These are phyloP conservation scores for Cajanus cajan DNA, from an alignment of 306 rosid genomes.

Conservation along the genomic window DNA sequence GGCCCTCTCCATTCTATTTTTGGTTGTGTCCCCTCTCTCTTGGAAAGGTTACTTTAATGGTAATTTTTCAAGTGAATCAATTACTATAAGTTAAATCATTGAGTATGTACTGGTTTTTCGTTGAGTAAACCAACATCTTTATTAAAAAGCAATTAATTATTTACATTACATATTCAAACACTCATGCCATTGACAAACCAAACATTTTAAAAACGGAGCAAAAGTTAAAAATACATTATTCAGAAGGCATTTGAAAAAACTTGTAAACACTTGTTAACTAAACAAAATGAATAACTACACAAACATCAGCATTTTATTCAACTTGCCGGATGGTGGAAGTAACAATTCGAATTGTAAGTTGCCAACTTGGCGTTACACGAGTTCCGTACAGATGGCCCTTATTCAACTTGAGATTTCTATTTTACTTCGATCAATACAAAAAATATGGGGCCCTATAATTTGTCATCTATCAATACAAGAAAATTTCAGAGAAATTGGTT, in stretches of 20 bases:
- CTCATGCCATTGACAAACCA: neutral
- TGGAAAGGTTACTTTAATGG: neutral
- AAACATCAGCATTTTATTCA: neutral
- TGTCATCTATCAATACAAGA: conserved; percentile 39
- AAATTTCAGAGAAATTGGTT: conserved; percentile 34
- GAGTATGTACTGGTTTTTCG: neutral
- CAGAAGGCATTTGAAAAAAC: no score
- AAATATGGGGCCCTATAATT: conserved; percentile 33
- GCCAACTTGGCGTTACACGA: neutral
- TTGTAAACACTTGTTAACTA: neutral
- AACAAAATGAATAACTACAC: neutral
- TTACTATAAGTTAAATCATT: neutral
- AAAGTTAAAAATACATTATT: neutral
- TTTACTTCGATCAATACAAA: conserved; percentile 37
- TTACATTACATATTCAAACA: neutral
- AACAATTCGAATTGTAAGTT: neutral
- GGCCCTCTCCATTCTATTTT: neutral
- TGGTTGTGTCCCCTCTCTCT: neutral
- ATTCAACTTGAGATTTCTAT: conserved; percentile 33
- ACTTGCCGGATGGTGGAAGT: neutral
- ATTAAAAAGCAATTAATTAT: neutral
- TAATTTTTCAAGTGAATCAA: neutral
- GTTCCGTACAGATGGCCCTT: conserved; percentile 6
- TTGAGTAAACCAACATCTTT: no score
- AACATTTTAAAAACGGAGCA: neutral